Evolutionary conservation across 306 rosid species (phyloP).

Genomic region (Lathyrus oleraceus): DNA sequence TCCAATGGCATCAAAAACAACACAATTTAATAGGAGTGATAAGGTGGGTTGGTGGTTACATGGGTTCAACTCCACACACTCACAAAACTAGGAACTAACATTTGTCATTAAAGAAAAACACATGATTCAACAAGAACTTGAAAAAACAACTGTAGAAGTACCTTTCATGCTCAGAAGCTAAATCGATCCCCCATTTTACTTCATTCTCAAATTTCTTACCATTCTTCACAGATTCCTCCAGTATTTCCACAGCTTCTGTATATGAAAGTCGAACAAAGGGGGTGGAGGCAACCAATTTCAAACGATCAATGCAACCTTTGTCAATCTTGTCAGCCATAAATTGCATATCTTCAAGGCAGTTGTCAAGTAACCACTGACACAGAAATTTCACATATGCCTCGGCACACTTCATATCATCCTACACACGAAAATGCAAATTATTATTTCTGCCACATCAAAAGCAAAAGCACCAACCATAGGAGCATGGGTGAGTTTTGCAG

Average conservation of each 20-base stretch:
- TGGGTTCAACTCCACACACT: neutral
- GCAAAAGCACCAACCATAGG: slow-evolving; percentile 14
- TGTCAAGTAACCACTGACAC: slow-evolving; percentile 90
- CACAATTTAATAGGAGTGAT: slow-evolving; percentile 10
- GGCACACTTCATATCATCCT: slow-evolving; percentile 98
- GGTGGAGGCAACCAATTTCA: slow-evolving; percentile 78
- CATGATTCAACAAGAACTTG: slow-evolving; percentile 7
- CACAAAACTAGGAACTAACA: neutral
- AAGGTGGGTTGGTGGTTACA: neutral
- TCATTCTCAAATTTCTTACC: slow-evolving; percentile 89
- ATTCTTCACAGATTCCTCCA: slow-evolving; percentile 72
- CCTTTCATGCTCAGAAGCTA: slow-evolving; percentile 98
- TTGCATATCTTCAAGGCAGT: slow-evolving; percentile 84
- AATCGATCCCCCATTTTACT: slow-evolving; percentile 94
- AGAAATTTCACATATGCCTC: slow-evolving; percentile 87
- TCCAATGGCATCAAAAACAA: slow-evolving; percentile 23
- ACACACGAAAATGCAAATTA: slow-evolving; percentile 34
- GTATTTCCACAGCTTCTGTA: slow-evolving; percentile 83
- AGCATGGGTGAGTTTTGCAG: neutral
- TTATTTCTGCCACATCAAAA: slow-evolving; percentile 8
- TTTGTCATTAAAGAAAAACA: neutral
- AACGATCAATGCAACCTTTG: slow-evolving; percentile 74
- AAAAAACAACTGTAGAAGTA: slow-evolving; percentile 29
- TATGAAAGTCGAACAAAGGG: slow-evolving; percentile 75
- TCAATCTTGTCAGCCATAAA: slow-evolving; percentile 87